These are phyloP conservation scores for Hypoxylon sp. DNA, from an alignment of 2,329 filamentous ascomycete species.

Conservation along the genomic window DNA sequence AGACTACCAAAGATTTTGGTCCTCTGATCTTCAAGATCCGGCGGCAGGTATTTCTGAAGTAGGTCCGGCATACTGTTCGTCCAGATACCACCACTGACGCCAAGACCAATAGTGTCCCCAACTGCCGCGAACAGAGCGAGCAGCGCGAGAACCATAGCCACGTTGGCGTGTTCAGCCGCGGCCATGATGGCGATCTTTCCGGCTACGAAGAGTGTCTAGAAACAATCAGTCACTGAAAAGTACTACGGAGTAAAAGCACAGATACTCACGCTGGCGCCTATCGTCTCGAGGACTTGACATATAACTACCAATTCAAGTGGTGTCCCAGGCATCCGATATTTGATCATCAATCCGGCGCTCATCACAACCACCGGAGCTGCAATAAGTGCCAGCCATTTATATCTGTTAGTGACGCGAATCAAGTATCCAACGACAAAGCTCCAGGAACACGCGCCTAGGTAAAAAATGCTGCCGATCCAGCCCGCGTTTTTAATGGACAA, in stretches of 20 bases:
- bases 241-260: neutral
- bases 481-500: conserved; percentile 53
- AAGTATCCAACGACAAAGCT: conserved; percentile 62
- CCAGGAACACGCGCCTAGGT: conserved; percentile 61
- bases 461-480: conserved; percentile 59
- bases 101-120: conserved; percentile 69
- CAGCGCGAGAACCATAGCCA: conserved; percentile 69
- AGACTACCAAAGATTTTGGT: conserved; percentile 66
- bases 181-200: conserved; percentile 72
- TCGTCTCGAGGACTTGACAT: conserved; percentile 68
- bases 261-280: conserved; percentile 62
- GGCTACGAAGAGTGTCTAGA: conserved; percentile 65
- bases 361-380: conserved; percentile 63
- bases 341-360: conserved; percentile 68
- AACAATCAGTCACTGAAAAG: neutral
- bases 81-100: conserved; percentile 74
- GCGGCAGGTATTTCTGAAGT: conserved; percentile 64
- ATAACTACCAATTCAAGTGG: conserved; percentile 67
- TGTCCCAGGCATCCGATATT: conserved; percentile 66
- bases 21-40: conserved; percentile 54
- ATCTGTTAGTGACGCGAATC: conserved; percentile 63
- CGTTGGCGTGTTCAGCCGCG: conserved; percentile 67
- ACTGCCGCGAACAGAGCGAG: conserved; percentile 69
- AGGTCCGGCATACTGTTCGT: conserved; percentile 66
- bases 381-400: conserved; percentile 62